A percentile compares a stretch with the other conserved stretches of the same genome.
Conservation (phyloP, 495 filamentous ascomycete species). For the Podospora australis region DNA sequence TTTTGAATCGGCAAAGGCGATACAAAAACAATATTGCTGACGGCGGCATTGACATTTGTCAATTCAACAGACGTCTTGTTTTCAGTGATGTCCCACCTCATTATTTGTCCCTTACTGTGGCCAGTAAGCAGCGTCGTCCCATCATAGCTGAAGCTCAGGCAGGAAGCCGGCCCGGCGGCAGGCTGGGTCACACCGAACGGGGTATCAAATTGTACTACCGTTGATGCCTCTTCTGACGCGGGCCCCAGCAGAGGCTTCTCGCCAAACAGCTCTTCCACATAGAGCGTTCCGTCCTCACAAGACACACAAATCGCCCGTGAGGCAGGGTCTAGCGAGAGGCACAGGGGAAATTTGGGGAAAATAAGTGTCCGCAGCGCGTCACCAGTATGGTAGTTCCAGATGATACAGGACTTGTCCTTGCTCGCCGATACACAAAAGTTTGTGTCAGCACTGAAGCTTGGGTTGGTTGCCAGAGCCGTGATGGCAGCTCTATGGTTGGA, state of each 20-base stretch:
- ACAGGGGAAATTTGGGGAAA: slow-evolving; percentile 63
- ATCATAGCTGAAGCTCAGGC: slow-evolving; percentile 68
- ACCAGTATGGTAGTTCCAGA: slow-evolving; percentile 85
- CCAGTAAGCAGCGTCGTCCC: slow-evolving; percentile 74
- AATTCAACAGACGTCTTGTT: slow-evolving; percentile 59
- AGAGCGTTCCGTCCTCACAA: slow-evolving; percentile 76
- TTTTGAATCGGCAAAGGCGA: slow-evolving; percentile 48
- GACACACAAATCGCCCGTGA: slow-evolving; percentile 77
- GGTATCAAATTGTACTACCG: slow-evolving; percentile 49
- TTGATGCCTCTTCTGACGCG: slow-evolving; percentile 42
- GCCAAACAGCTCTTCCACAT: slow-evolving; percentile 68
- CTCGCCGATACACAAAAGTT: slow-evolving; percentile 74
- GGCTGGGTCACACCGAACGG: slow-evolving; percentile 57
- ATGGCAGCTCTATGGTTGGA: slow-evolving; percentile 76
- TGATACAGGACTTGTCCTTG: slow-evolving; percentile 72
- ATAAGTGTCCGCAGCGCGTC: slow-evolving; percentile 70
- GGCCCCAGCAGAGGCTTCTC: slow-evolving; percentile 53
- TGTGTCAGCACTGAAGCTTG: slow-evolving; percentile 54
- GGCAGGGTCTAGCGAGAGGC: slow-evolving; percentile 71
- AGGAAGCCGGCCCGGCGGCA: slow-evolving; percentile 55
- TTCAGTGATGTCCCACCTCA: slow-evolving; percentile 58
- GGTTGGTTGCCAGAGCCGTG: slow-evolving; percentile 60
- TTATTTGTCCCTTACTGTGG: slow-evolving; percentile 72
- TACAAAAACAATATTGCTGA: slow-evolving; percentile 71
- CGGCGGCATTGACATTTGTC: slow-evolving; percentile 63